Evolutionary conservation across 176 grass and related monocot species (phyloP), one percentile per base, ranked within the genome.

Genomic region (Cocos nucifera): DNA sequence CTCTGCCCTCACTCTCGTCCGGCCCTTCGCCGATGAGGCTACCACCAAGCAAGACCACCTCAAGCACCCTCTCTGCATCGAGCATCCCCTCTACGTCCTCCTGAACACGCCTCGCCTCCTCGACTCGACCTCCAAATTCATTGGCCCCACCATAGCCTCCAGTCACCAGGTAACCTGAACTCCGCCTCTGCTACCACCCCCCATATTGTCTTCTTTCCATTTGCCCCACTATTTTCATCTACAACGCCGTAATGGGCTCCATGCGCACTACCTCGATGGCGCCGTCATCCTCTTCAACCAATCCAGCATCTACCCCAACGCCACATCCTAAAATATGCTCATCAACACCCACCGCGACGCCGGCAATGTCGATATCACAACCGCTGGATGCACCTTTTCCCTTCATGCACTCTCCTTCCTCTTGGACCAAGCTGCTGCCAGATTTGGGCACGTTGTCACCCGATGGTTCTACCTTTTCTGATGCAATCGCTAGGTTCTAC

Each of bases 311-410:
- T 53, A 80, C 56, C 77, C 82, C 27, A 85, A 85, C 69, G 66
- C 80, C 18, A 77, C 80, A 30, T 80, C 82, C 56, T 85, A 85
- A 51, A 85, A 85, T 29, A 79, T 74, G 15, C 76, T 85, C 55
- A 80, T 76, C 55, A 74, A 79, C 3, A 44, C 82, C 32, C 64
- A 79, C 51, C 76, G 76, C 63, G 66, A 85, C 24, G 54, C 72
- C 53, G 50, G 23, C 32, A 50, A 39, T 51, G 77, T 76, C 44
- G 62, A 85, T 54, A 25, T 63, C 26, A 77, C 77, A 1, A 85
- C 32, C 65, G 16, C 6, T 61, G 26, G 26, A 28, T 4, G 4
- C 26, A 28, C 26, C 26, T 5, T 28, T 28, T 28, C 26, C 26
- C 26, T 28, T 0, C 26, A 4, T 28, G 26, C 4, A 5, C 26